A percentile compares a stretch with the other conserved stretches of the same genome.
phyloP scores from a whole-genome alignment of 2,329 filamentous ascomycete species.

The Arthrinium phaeospermum region DNA sequence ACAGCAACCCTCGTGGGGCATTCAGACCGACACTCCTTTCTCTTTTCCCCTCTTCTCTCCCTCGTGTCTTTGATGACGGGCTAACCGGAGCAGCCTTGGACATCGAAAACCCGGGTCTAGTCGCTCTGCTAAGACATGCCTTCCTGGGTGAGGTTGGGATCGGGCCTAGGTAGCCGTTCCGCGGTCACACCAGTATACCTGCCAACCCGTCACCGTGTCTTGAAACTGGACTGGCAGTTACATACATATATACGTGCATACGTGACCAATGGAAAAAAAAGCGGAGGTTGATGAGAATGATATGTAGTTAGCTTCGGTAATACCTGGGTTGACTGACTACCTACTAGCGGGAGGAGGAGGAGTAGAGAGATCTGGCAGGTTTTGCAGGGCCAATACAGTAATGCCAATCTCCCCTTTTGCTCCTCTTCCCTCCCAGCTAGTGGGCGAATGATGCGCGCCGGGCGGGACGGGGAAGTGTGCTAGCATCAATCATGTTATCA shows the following conservation, averaged over 20 bases:
- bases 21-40: conserved; percentile 5
- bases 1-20: neutral
- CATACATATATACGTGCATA: neutral
- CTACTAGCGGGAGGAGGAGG: too few species aligned
- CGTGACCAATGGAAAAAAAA: neutral
- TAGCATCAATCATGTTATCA: conserved; percentile 2
- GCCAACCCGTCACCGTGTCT: conserved; percentile 6
- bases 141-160: conserved; percentile 14
- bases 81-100: neutral
- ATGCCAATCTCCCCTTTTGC: neutral
- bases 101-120: conserved; percentile 2
- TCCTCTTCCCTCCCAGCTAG: neutral
- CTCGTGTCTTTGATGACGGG: neutral
- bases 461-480: neutral
- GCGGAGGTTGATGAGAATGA: neutral
- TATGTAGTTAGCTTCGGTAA: neutral
- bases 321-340: neutral
- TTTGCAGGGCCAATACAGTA: neutral
- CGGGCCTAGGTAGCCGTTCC: neutral
- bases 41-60: neutral
- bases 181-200: neutral
- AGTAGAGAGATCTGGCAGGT: neutral
- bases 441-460: neutral
- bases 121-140: conserved; percentile 16
- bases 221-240: neutral